phyloP scores from a whole-genome alignment of 257 asterid species.

The Pogostemon cablin region DNA sequence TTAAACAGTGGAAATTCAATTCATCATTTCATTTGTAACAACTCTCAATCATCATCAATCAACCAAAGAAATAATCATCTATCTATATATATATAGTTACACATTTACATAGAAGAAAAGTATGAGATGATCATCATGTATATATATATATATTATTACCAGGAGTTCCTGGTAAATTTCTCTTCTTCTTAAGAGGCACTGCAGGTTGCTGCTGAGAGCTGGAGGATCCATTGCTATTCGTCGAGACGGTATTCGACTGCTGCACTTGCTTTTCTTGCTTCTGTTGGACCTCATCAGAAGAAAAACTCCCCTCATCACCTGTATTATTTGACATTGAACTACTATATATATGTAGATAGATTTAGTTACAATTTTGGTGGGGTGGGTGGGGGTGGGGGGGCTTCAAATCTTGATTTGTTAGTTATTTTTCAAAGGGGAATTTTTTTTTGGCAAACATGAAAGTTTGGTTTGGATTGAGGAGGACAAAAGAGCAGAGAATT shows the following conservation, averaged over 20 bases:
- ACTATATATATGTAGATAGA: not conserved
- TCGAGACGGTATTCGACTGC: conserved; percentile 28
- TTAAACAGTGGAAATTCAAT: not conserved
- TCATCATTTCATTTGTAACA: not conserved
- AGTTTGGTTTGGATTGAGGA: conserved; percentile 37
- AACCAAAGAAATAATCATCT: not conserved
- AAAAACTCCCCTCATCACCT: conserved; percentile 58
- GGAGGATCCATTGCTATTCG: conserved; percentile 45
- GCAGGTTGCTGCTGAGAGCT: conserved; percentile 36
- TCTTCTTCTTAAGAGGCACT: conserved; percentile 44
- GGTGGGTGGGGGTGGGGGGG: not conserved
- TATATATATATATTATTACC: conserved; percentile 27
- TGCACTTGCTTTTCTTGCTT: conserved; percentile 29
- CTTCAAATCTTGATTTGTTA: conserved; percentile 13
- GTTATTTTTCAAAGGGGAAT: not conserved
- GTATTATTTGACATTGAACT: conserved; percentile 47
- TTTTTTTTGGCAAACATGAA: conserved; percentile 35
- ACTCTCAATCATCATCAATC: not conserved
- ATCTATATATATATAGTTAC: not conserved
- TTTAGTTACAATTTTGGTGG: not conserved
- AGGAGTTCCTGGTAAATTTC: conserved; percentile 62
- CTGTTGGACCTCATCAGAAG: conserved; percentile 58
- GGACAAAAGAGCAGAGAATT: conserved; percentile 50
- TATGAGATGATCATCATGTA: not conserved
- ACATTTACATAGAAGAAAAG: no score